Evolutionary conservation across 352 stramenopile species (phyloP), one percentile per base, ranked within the genome.

Genomic region (Peronospora belbahrii): DNA sequence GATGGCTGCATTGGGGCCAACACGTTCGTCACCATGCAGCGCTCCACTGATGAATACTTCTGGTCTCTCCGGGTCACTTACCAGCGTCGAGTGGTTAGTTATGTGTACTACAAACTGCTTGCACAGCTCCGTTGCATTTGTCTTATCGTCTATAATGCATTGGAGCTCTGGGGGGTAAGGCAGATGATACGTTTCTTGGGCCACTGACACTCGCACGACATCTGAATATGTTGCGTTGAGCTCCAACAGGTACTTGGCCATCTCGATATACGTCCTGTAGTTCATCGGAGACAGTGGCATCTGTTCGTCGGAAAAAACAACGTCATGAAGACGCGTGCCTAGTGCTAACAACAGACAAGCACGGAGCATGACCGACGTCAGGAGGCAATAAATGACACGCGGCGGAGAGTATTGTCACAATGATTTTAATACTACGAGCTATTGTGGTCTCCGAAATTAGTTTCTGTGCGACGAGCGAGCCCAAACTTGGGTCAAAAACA

Each of bases 21-120:
- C 79, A 22, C 91, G 80, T 73, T 98, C 95, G 59, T 98, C 85
- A 44, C 96, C 96, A 54, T 99, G 96, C n/a, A 99, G 59, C 31
- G 87, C 85, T 53, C 96, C 96, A 49, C 85, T 97, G 56, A 98
- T 85, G 54, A 98, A 98, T 0, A 98, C 88, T 56, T 98, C 86
- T 5, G 96, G 95, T 18, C 95, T 69, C 14, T 68, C 59, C 10
- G 70, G 51, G 19, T 92, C 66, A 2, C 28, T 59, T n/a, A 63
- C 50, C 6, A 95, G 47, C 45, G 70, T 95, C 50, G 74, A 85
- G 55, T 95, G 76, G 56, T 96, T 91, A 17, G 84, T 95, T 46
- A 96, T 52, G 51, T 94, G 76, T 50, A 95, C 67, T 8, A 96
- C 56, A 24, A 79, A 92, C 19, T 95, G 84, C 32, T 92, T 75